These are phyloP conservation scores for Trichopus zeylanicus DNA, from an alignment of 116 monocot genomes.

Conservation along the genomic window DNA sequence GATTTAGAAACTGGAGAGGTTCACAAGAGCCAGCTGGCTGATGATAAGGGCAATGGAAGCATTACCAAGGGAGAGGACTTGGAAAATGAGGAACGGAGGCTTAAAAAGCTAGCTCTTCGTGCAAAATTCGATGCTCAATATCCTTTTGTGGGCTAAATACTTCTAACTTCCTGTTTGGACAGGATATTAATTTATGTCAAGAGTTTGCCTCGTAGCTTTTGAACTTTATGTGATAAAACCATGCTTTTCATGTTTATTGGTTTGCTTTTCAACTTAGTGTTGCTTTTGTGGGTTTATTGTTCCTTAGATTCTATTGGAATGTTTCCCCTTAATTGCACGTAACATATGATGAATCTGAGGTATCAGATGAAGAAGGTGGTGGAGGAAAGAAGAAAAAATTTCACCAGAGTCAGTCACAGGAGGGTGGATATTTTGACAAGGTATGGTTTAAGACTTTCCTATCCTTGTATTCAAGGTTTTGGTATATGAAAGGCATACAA, in stretches of 20 bases:
- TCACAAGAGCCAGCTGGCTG: conserved; percentile 15
- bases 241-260: not conserved
- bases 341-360: conserved; percentile 69
- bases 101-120: conserved; percentile 91
- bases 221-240: not conserved
- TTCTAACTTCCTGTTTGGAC: not conserved
- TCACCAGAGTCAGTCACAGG: conserved; percentile 22
- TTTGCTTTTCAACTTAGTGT: not conserved
- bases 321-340: conserved; percentile 41
- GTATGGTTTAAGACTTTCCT: conserved; percentile 20
- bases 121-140: conserved; percentile 92
- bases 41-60: conserved; percentile 18
- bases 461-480: not conserved
- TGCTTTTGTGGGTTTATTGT: not conserved
- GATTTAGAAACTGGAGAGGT: conserved; percentile 75
- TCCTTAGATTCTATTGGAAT: not conserved
- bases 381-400: conserved; percentile 25
- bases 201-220: too few species aligned
- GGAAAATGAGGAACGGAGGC: conserved; percentile 56
- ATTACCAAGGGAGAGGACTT: conserved; percentile 13
- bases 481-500: not conserved
- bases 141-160: conserved; percentile 46
- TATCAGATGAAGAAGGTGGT: conserved; percentile 49
- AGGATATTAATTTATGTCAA: not conserved
- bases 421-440: conserved; percentile 80